Conservation (phyloP, 2,329 filamentous ascomycete genomes). For the Nemania abortiva region DNA sequence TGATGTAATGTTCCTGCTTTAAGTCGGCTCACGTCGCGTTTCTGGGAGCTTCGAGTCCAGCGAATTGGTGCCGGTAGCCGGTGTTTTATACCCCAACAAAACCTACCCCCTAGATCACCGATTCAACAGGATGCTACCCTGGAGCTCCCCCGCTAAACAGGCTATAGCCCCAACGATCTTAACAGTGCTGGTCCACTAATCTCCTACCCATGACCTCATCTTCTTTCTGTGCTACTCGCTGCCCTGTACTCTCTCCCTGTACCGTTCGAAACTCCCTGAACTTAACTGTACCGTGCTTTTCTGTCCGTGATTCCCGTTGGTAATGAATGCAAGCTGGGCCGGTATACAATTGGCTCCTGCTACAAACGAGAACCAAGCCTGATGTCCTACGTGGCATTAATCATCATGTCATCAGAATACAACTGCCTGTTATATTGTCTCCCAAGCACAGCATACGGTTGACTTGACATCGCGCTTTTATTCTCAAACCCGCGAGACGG, state of each 20-base stretch:
- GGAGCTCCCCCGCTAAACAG: background rate
- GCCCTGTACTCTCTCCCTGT: too few relatives aligned
- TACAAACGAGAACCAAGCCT: background rate
- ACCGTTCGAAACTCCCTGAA: background rate
- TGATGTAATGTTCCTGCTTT: conserved; percentile 18
- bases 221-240: conserved; percentile 15
- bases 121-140: background rate
- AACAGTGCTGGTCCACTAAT: conserved; percentile 22
- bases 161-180: conserved; percentile 25
- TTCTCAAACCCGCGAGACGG: background rate
- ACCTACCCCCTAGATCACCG: background rate
- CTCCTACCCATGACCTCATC: conserved; percentile 37
- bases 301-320: conserved; percentile 10
- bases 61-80: conserved; percentile 22
- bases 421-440: background rate
- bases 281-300: conserved; percentile 1
- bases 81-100: background rate
- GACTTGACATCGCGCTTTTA: background rate
- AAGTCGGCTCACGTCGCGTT: background rate
- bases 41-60: background rate
- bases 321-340: conserved; percentile 9
- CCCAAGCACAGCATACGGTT: background rate
- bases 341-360: conserved; percentile 16
- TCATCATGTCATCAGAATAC: conserved; percentile 15
- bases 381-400: conserved; percentile 11